phyloP scores from a whole-genome alignment of 2,329 filamentous ascomycete species.

The Parastagonospora avenae region DNA sequence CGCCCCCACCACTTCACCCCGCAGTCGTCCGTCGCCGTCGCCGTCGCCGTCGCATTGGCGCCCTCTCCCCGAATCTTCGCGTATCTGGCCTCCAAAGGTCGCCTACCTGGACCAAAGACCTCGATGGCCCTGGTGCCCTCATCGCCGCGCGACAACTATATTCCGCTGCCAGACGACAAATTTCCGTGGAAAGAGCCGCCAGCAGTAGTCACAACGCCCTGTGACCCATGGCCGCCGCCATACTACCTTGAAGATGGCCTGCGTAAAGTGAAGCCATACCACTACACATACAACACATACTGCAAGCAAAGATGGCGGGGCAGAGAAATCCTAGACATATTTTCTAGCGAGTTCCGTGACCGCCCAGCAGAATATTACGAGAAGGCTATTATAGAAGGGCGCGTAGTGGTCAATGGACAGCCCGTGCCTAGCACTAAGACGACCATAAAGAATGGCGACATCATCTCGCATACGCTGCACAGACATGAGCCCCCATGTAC shows the following conservation, averaged over 20 bases:
- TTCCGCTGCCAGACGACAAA: constrained; percentile 39
- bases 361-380: constrained; percentile 82
- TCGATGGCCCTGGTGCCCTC: constrained; percentile 53
- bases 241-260: constrained; percentile 86
- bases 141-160: constrained; percentile 35
- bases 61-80: constrained; percentile 59
- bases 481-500: constrained; percentile 95
- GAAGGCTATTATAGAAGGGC: constrained; percentile 78
- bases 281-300: constrained; percentile 92
- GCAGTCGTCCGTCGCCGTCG: constrained; percentile 2
- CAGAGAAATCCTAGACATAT: constrained; percentile 81
- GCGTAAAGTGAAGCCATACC: constrained; percentile 82
- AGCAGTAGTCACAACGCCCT: constrained; percentile 54
- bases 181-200: constrained; percentile 53
- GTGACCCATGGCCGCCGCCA: constrained; percentile 65
- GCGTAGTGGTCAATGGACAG: constrained; percentile 80
- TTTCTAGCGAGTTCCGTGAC: constrained; percentile 90
- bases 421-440: constrained; percentile 67
- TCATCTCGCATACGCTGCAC: constrained; percentile 91
- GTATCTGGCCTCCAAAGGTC: constrained; percentile 57
- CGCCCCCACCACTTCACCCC: constrained; percentile 10
- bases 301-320: constrained; percentile 94
- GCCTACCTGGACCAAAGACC: constrained; percentile 35
- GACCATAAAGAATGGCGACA: constrained; percentile 82
- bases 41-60: constrained; percentile 45